Base-by-base conservation (phyloP, 345 rosid species). In the Dipteronia sinensis region DNA sequence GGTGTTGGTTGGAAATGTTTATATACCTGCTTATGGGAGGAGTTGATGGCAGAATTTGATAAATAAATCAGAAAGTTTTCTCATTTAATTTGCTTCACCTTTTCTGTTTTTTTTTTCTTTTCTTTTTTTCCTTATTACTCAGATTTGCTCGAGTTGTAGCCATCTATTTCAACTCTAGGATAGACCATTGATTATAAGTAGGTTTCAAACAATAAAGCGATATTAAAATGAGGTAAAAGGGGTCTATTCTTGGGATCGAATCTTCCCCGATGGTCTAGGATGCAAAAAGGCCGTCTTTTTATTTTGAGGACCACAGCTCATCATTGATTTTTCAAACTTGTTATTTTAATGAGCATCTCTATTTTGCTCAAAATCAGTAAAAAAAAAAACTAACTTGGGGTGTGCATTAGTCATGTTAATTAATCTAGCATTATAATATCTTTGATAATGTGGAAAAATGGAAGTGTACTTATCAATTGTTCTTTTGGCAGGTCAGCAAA, bases 401-500 rank as follows among this genome's bases (percentile, higher is more conserved):
- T 3, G 3, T 53, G n/a, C 58, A 27, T 25, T 49, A 16, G 22
- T 49, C 15, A 13, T 42, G 51, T 70, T 25, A 49, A 6, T 25
- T 51, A 59, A 13, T 62, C 3, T 20, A 17, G 20, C 61, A 51
- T 11, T 38, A 16, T 3, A 23, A 38, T 73, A 40, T 73, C 56
- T 73, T 71, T 42, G 56, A 73, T 44, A 59, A 42, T 73, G 22
- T 42, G 6, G 55, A 62, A 22, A 44, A 59, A 12, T 29, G 12
- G 11, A 46, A 34, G 73, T 67, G 31, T 22, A 34, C 67, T 73
- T 19, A 63, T 46, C 3, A 6, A 10, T 80, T 71, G 9, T 66
- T 19, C 40, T 74, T 76, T 23, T 79, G 55, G 68, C 88, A 87
- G 97, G 82, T 87, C 98, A 10, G 89, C 91, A 84, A 96, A 90